Evolutionary conservation across 1,284 basidiomycete genomes (phyloP), one percentile per base, ranked within the genome.

Genomic region (Tylopilus sp.): DNA sequence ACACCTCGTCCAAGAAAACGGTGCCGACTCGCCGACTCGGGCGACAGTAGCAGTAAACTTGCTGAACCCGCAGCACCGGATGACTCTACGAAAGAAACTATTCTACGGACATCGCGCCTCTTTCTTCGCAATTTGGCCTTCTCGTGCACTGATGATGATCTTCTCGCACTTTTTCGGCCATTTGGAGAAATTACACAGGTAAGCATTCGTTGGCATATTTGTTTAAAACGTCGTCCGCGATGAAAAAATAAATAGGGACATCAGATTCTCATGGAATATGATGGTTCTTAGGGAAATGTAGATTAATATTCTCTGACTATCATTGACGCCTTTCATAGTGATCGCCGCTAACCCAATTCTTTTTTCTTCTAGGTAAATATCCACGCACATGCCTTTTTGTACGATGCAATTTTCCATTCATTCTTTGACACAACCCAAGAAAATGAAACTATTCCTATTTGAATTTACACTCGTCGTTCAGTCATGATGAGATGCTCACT

Each of bases 51-150:
- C 19, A 53, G 44, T 13, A 59, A 60, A 7, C 49, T 47, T 18
- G 50, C 48, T 2, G 42, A 50, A 30, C 39, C 46, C 15, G 8
- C 30, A 10, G 51, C 65, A 4, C 47, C 58, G 18, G 59, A 72
- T 41, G 77, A 84, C 44, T 64, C 75, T 2, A 72, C 73, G 0
- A 79, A 74, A 53, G 75, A 79, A 28, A 83, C 82, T 0, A 92
- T 97, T 48, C 72, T 89, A 21, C 78, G 81, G 49, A 93, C 91
- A 0, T 81, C 83, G 0, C 83, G 96, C 2, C 72, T 98, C 5
- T 98, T 98, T 64, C 74, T 98, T 6, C 90, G 96, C 12, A 99
- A 98, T 65, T 70, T 98, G 16, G 78, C 94, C 0, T 98, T 92
- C 63, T 79, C 87, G 0, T 90, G 90, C 49, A 87, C 85, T 1